Evolutionary conservation across 192 early-diverging fungal genomes (phyloP).

Genomic region (Lunasporangiospora selenospora): DNA sequence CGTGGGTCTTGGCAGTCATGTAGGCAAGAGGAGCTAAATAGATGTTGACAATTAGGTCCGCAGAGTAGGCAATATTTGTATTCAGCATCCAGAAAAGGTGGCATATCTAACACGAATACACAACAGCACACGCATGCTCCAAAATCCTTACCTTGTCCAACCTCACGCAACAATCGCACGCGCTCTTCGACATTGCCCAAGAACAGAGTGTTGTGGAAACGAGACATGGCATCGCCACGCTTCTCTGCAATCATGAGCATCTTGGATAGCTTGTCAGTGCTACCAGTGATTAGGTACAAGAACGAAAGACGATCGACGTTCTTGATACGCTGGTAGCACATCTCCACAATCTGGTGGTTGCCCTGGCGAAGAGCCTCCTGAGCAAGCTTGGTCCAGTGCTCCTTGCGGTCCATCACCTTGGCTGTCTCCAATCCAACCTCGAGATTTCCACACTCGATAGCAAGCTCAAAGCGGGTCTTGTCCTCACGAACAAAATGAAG

Average conservation of each 20-base stretch:
- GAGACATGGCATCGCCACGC: conserved; percentile 84
- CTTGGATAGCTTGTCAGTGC: conserved; percentile 88
- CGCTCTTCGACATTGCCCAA: conserved; percentile 95
- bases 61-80: not conserved
- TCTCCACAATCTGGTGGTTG: conserved; percentile 88
- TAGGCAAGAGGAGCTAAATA: conserved; percentile 86
- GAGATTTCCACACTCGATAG: conserved; percentile 96
- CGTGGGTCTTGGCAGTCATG: conserved; percentile 89
- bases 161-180: conserved; percentile 79
- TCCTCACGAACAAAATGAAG: conserved; percentile 98
- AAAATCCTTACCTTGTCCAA: conserved; percentile 76
- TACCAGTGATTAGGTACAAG: conserved; percentile 93
- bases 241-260: conserved; percentile 95
- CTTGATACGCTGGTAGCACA: conserved; percentile 90
- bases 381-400: conserved; percentile 91
- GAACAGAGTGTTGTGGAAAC: conserved; percentile 92
- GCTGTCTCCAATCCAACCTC: conserved; percentile 96
- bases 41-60: not conserved
- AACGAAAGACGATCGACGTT: conserved; percentile 95
- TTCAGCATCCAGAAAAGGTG: not conserved
- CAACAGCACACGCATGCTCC: not conserved
- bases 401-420: conserved; percentile 85
- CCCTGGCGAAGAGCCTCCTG: conserved; percentile 91
- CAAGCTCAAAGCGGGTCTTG: conserved; percentile 95
- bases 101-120: not conserved